Evolutionary conservation across 805 yeast species (phyloP).

Genomic region (Tetrapisispora taiwanensis): DNA sequence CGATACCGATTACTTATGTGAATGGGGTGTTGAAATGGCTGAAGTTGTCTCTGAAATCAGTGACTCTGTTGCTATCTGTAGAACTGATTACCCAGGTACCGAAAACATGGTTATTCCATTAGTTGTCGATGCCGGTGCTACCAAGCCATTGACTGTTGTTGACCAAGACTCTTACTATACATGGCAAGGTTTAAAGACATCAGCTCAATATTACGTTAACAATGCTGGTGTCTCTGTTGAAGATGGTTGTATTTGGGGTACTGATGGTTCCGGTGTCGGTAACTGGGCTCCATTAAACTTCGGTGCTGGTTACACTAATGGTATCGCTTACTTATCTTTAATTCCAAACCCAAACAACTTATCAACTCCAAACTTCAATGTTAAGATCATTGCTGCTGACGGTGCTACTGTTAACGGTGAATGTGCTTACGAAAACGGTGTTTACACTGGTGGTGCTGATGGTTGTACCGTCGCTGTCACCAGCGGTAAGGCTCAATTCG

Average conservation of each 20-base stretch:
- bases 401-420: conserved; percentile 58
- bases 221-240: conserved; percentile 85
- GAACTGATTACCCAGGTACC: conserved; percentile 99
- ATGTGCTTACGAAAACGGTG: conserved; percentile 78
- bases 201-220: conserved; percentile 96
- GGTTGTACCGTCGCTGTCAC: conserved; percentile 94
- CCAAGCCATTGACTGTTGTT: conserved; percentile 68
- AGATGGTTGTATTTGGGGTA: conserved; percentile 95
- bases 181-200: conserved; percentile 76
- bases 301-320: conserved; percentile 78
- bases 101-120: conserved; percentile 98
- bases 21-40: conserved; percentile 75
- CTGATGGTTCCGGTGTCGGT: conserved; percentile 70
- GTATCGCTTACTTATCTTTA: conserved; percentile 74
- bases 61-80: conserved; percentile 78
- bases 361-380: conserved; percentile 58
- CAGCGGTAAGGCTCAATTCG: conserved; percentile 74
- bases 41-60: conserved; percentile 55
- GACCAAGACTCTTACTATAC: conserved; percentile 66
- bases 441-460: conserved; percentile 41
- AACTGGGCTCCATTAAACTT: conserved; percentile 97
- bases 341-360: conserved; percentile 92
- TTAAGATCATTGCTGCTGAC: conserved; percentile 66
- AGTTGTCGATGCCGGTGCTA: conserved; percentile 57
- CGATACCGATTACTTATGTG: conserved; percentile 64